phyloP scores from a whole-genome alignment of 2,329 filamentous ascomycete genomes.

The Diaporthe aspalathi region DNA sequence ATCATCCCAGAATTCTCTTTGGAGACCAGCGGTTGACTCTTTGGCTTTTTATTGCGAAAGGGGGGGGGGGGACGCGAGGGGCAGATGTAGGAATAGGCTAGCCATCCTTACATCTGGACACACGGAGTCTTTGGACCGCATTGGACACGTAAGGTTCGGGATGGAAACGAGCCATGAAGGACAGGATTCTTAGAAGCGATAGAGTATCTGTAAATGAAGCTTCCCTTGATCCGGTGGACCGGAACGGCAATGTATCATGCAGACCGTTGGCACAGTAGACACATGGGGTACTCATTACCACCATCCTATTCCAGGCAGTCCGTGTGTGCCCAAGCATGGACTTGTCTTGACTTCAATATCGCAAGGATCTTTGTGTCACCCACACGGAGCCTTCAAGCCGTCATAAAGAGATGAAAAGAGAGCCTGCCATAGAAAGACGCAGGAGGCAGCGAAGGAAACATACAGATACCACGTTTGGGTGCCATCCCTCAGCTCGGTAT shows the following conservation, averaged over 20 bases:
- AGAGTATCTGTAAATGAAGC: background rate
- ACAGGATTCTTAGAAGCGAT: background rate
- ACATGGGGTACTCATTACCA: background rate
- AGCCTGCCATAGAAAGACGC: background rate
- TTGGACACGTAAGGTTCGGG: background rate
- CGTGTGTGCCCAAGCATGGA: background rate
- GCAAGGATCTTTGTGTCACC: background rate
- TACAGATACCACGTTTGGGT: background rate
- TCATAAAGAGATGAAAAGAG: background rate
- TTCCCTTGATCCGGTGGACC: constrained; percentile 9
- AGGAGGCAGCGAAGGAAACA: background rate
- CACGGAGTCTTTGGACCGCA: too few relatives aligned
- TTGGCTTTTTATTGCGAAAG: too few relatives aligned
- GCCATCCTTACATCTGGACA: too few relatives aligned
- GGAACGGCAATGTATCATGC: background rate
- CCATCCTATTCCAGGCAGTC: background rate
- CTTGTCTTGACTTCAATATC: background rate
- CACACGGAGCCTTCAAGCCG: constrained; percentile 6
- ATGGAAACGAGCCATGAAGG: background rate
- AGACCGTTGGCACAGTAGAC: background rate
- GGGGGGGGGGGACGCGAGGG: too few relatives aligned
- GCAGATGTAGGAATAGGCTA: too few relatives aligned
- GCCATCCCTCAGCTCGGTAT: background rate
- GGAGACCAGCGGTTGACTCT: too few relatives aligned
- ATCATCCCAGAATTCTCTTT: too few relatives aligned